Evolutionary conservation across 768 basidiomycete genomes (phyloP), one percentile per base, ranked within the genome.

Genomic region (Tulasnella sp.): DNA sequence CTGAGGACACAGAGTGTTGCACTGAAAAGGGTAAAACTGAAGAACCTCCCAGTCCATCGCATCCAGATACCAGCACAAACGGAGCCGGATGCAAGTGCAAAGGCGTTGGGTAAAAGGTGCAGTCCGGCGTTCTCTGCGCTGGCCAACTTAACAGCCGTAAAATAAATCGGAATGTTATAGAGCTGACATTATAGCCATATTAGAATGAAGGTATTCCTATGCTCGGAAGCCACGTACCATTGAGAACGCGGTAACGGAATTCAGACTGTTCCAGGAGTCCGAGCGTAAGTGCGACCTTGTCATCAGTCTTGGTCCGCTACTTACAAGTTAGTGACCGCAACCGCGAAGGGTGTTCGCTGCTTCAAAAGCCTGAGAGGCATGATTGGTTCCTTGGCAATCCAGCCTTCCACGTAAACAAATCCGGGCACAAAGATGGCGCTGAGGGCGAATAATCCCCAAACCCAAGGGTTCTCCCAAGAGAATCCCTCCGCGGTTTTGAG

Each of bases 1-100:
- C 92, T 89, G 49, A 89, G 79, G 64, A 93, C 82, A 37, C 86
- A 87, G 79, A 92, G 80, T 17, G 85, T 81, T n/a, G 89, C 89
- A 45, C 94, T 89, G 52, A 85, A 82, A 67, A 94, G 80, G 52
- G 92, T 93, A 67, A 96, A 86, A 69, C 82, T 85, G 83, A 93
- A 96, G 73, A 97, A 88, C 83, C 91, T 93, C 38, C 95, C 96
- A 1, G 95, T 96, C 79, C 85, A 87, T 74, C 91, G 89, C 93
- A 94, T 94, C 81, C 91, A 92, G 90, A 91, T 96, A 80, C 97
- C 97, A 54, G 94, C 93, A 71, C 91, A 86, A 39, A 99, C 87
- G 78, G 94, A 96, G 31, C 97, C 97, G 0, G 86, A 85, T 3
- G 95, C 91, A 74, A 97, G 87, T 70, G 92, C 90, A 78, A 93